Conservation (phyloP, 805 yeast genomes). For the Aciculoconidium aculeatum region DNA sequence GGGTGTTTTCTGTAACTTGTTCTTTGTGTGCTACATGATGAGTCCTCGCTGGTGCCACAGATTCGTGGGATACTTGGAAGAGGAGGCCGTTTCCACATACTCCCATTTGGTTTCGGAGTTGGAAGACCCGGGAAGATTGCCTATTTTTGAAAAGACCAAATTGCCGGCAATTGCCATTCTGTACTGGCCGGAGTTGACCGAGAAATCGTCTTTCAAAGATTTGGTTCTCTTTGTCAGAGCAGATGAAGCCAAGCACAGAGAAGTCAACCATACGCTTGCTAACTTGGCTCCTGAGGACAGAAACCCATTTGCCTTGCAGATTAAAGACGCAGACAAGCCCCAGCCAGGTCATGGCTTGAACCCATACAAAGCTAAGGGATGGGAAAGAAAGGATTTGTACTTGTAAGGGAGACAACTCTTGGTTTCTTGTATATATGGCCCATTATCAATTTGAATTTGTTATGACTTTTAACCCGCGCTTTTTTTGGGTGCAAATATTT, state of each 20-base stretch:
- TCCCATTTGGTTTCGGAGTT: conserved; percentile 52
- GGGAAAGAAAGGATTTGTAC: conserved; percentile 37
- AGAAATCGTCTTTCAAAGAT: conserved; percentile 50
- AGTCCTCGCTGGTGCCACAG: conserved; percentile 65
- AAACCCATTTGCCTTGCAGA: conserved; percentile 57
- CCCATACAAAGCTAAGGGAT: conserved; percentile 28
- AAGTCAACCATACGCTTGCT: conserved; percentile 73
- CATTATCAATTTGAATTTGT: too few species aligned
- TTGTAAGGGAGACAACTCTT: conserved; percentile 10
- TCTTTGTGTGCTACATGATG: conserved; percentile 53
- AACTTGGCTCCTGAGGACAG: conserved; percentile 55
- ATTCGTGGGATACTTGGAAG: conserved; percentile 74
- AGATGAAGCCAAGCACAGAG: conserved; percentile 75
- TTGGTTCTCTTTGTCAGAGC: conserved; percentile 60
- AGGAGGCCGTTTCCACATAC: conserved; percentile 69
- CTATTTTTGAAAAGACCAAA: conserved; percentile 37
- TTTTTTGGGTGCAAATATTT: too few species aligned
- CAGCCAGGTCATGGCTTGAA: conserved; percentile 36
- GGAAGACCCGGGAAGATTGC: conserved; percentile 43
- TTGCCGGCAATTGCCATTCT: conserved; percentile 57
- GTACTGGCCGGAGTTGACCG: conserved; percentile 55
- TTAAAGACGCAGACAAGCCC: conserved; percentile 29
- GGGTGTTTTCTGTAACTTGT: conserved; percentile 63
- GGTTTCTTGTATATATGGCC: not conserved
- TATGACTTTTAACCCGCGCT: too few species aligned